phyloP scores from a whole-genome alignment of 257 asterid species.

The Solanum chaucha region DNA sequence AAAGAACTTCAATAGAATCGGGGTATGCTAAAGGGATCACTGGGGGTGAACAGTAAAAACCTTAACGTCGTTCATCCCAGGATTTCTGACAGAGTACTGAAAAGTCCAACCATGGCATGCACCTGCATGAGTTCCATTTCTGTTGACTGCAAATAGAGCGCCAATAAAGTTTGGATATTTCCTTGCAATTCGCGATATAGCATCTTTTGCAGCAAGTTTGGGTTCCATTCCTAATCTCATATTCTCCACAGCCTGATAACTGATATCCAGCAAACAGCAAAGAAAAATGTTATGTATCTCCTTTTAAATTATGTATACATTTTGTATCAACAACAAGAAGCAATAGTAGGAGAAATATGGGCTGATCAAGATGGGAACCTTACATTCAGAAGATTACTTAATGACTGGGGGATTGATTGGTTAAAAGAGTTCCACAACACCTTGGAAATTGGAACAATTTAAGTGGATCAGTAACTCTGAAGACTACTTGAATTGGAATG shows the following conservation, averaged over 20 bases:
- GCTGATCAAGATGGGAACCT: not conserved
- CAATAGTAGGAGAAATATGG: not conserved
- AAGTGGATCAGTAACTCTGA: not conserved
- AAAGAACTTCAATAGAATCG: not conserved
- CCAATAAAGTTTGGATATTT: slow-evolving; percentile 75
- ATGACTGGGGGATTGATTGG: not conserved
- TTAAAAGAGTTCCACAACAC: not conserved
- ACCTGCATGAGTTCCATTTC: slow-evolving; percentile 70
- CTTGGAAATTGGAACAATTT: not conserved
- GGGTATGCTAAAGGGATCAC: not conserved
- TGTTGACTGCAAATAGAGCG: slow-evolving; percentile 71
- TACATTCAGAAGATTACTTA: not conserved
- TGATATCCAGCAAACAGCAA: slow-evolving; percentile 9
- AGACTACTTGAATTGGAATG: not conserved
- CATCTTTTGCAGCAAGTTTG: slow-evolving; percentile 75
- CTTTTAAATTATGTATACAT: not conserved
- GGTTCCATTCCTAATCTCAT: slow-evolving; percentile 98
- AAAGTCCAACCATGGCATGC: slow-evolving; percentile 98
- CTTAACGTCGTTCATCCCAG: slow-evolving; percentile 49
- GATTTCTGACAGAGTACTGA: slow-evolving; percentile 71
- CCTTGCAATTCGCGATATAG: slow-evolving; percentile 63
- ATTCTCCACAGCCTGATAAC: slow-evolving; percentile 95
- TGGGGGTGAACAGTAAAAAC: slow-evolving; percentile 48
- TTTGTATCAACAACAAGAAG: not conserved
- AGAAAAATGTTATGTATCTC: not conserved